Base-by-base conservation (phyloP, 2,329 filamentous ascomycete genomes). In the Alternaria angustiovoidea region DNA sequence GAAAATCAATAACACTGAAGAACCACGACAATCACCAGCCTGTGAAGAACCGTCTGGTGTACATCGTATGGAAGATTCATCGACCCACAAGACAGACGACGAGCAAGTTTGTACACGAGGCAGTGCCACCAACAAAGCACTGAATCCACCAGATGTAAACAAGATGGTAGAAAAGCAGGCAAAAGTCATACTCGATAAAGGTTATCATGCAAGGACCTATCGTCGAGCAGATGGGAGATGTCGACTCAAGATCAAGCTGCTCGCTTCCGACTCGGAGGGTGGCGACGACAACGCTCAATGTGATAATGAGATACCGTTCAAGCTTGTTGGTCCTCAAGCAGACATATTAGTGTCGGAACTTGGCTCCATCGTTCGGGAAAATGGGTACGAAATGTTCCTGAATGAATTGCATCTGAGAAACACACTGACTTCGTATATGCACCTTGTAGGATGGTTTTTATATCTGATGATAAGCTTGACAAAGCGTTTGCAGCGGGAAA, bases 401-500 rank as follows among this genome's bases (percentile, higher is more conserved):
- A 30, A 30, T 11, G 11, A 30, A 30, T 30, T 30, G 28, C 28
- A 30, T 30, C 9, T 30, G 28, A 12, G 28, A 11, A 9, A 30
- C 11, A 30, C 28, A 30, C 28, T 30, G 28, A 30, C 28, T 30
- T 12, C 8, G 28, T 11, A 11, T 11, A 30, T 11, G 28, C 11
- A 30, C 9, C 9, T 30, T 30, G 28, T 30, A 30, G 28, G 16
- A 30, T 51, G 8, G 16, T 36, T 2, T 26, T 32, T 18, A 18
- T 18, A 22, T 38, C 42, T 16, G 36, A 22, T 26, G 36, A 22
- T 34, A 46, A 32, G 22, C 28, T 52, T 43, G 30, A 57, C 44
- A 34, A 61, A 12, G 58, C 47, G 12, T 26, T 57, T 57, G 54
- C 48, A 24, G 49, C 38, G 12, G 48, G 54, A 8, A 14, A 43